Conservation (phyloP, 2,329 filamentous ascomycete species). For the Xylaria sp. region DNA sequence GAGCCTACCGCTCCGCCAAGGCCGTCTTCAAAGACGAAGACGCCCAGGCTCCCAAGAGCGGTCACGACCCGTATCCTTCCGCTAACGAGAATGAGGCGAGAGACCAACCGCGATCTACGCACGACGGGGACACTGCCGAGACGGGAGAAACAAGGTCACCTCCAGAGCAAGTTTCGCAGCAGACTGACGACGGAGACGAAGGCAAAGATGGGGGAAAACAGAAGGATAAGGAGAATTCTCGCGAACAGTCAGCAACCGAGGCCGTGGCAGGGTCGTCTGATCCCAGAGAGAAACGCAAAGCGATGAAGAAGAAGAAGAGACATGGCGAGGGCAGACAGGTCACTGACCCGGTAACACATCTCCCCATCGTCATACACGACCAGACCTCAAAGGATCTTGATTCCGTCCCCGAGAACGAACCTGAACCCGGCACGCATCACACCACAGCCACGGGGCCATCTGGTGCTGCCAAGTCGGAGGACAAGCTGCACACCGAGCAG, state of each 20-base stretch:
- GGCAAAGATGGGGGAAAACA: constrained; percentile 18
- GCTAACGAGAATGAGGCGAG: constrained; percentile 50
- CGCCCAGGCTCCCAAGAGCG: constrained; percentile 29
- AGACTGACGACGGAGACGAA: constrained; percentile 2
- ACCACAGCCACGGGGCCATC: constrained; percentile 54
- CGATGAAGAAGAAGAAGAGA: constrained; percentile 58
- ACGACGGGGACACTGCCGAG: constrained; percentile 36
- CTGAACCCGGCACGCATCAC: constrained; percentile 52
- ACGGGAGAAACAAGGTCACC: constrained; percentile 30
- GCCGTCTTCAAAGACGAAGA: constrained; percentile 53
- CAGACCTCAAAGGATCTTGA: constrained; percentile 71
- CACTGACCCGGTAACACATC: constrained; percentile 78
- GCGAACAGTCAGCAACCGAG: constrained; percentile 51
- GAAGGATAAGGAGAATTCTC: constrained; percentile 28
- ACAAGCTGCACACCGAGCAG: constrained; percentile 54
- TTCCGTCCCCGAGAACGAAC: constrained; percentile 52
- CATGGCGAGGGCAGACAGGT: constrained; percentile 68
- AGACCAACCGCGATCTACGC: constrained; percentile 27
- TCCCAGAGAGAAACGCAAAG: constrained; percentile 60
- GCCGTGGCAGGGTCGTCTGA: constrained; percentile 54
- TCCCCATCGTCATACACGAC: constrained; percentile 75
- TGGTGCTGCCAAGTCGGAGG: constrained; percentile 54
- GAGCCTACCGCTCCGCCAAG: constrained; percentile 53
- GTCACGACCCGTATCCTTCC: constrained; percentile 53
- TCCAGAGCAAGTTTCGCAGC: constrained; percentile 31